Evolutionary conservation across 2,329 filamentous ascomycete species (phyloP).

Genomic region (Calonectria honghensis): DNA sequence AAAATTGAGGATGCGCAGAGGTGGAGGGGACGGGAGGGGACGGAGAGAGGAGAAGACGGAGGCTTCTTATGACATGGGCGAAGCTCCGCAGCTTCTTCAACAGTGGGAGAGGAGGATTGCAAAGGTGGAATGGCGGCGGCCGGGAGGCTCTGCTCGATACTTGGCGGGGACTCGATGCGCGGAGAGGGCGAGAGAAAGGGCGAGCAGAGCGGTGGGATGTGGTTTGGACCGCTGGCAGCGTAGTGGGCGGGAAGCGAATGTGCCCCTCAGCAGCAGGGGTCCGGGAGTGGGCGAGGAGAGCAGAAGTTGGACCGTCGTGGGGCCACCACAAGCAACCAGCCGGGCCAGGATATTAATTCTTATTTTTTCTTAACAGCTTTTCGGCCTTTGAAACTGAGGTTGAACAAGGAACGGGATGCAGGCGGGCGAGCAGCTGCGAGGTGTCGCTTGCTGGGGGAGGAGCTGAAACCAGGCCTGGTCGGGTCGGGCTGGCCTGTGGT

Average conservation of each 20-base stretch:
- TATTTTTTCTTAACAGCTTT: conserved; percentile 12
- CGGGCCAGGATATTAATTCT: conserved; percentile 23
- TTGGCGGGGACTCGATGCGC: conserved; percentile 40
- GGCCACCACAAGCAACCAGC: conserved; percentile 45
- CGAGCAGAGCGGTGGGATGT: conserved; percentile 53
- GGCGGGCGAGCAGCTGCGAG: conserved; percentile 5
- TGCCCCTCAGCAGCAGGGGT: conserved; percentile 56
- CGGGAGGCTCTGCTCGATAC: conserved; percentile 44
- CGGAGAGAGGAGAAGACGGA: conserved; percentile 39
- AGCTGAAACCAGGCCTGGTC: conserved; percentile 26
- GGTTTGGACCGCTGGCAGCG: conserved; percentile 40
- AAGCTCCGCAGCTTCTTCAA: conserved; percentile 53
- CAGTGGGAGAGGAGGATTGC: conserved; percentile 44
- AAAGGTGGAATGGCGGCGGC: conserved; percentile 28
- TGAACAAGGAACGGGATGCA: conserved; percentile 20
- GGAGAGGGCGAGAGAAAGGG: conserved; percentile 33
- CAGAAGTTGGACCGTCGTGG: conserved; percentile 44
- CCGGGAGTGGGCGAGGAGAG: conserved; percentile 38
- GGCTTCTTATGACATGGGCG: conserved; percentile 53
- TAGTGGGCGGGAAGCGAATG: conserved; percentile 54
- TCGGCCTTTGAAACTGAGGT: conserved; percentile 11
- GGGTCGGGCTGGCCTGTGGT: conserved; percentile 16
- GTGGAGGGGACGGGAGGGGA: conserved; percentile 30
- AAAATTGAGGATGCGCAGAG: conserved; percentile 33
- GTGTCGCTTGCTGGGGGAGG: not conserved